phyloP scores from a whole-genome alignment of 257 asterid genomes.

The Nicotiana obtusifolia region DNA sequence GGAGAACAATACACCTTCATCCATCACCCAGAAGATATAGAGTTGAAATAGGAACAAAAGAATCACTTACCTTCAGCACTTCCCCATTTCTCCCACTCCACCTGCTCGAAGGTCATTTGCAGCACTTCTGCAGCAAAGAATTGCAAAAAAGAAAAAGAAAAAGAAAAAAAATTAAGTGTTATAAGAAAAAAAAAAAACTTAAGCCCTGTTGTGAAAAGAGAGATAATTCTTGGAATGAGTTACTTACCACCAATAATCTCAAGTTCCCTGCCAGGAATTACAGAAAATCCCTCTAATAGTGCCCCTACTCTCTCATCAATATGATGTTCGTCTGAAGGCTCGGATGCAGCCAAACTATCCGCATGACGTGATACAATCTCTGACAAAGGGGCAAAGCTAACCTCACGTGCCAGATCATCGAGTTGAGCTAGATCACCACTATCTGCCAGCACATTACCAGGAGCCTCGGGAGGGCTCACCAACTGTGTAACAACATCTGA shows the following conservation, averaged over 20 bases:
- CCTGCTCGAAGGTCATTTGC: conserved; percentile 48
- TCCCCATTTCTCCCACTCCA: conserved; percentile 58
- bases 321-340: conserved; percentile 39
- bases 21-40: neutral
- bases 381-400: conserved; percentile 22
- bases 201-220: neutral
- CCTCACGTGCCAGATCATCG: conserved; percentile 31
- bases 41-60: conserved; percentile 4
- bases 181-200: neutral
- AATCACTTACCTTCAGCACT: conserved; percentile 55
- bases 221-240: neutral
- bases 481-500: conserved; percentile 80
- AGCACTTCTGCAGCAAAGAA: conserved; percentile 61
- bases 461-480: conserved; percentile 97
- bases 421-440: conserved; percentile 35
- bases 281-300: conserved; percentile 52
- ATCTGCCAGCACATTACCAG: conserved; percentile 86
- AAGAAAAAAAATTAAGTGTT: neutral
- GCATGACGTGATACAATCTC: conserved; percentile 24
- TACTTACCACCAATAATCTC: conserved; percentile 73
- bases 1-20: neutral
- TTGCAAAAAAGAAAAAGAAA: conserved; percentile 10
- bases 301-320: conserved; percentile 79
- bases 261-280: conserved; percentile 73
- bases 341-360: conserved; percentile 23